phyloP scores from a whole-genome alignment of 108 stramenopile genomes.

The Skeletonema tropicum region DNA sequence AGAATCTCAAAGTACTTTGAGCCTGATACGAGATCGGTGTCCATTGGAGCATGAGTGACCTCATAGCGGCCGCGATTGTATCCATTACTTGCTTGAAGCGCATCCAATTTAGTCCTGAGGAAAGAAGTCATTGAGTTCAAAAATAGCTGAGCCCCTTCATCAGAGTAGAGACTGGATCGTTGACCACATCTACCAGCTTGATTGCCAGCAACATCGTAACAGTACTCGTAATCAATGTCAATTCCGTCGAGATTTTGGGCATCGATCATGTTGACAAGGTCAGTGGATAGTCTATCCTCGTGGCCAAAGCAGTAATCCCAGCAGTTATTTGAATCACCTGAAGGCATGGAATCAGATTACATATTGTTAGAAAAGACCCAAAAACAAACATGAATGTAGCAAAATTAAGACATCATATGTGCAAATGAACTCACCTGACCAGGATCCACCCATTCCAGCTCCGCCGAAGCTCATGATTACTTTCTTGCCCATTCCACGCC shows the following conservation, averaged over 20 bases:
- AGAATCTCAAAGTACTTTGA: conserved; percentile 54
- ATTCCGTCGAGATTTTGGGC: conserved; percentile 59
- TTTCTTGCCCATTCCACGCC: conserved; percentile 52
- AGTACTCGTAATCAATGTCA: conserved; percentile 78
- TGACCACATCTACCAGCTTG: conserved; percentile 43
- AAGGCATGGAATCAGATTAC: background rate
- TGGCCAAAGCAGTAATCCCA: conserved; percentile 77
- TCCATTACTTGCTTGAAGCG: conserved; percentile 31
- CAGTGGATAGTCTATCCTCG: conserved; percentile 51
- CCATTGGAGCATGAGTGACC: conserved; percentile 71
- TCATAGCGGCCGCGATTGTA: conserved; percentile 46
- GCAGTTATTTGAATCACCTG: conserved; percentile 56
- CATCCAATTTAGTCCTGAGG: conserved; percentile 47
- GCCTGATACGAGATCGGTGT: conserved; percentile 50
- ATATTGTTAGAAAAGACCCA: background rate
- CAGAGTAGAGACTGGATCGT: conserved; percentile 32
- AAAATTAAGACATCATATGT: background rate
- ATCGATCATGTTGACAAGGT: conserved; percentile 51
- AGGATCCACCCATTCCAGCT: conserved; percentile 57
- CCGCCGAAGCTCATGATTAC: conserved; percentile 59
- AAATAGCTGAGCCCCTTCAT: conserved; percentile 41
- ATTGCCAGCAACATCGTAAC: conserved; percentile 45
- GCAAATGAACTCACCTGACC: conserved; percentile 24
- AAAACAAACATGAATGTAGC: background rate
- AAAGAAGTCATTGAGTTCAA: conserved; percentile 38